phyloP scores from a whole-genome alignment of 148 eudicot species.

The Talinum fruticosum region DNA sequence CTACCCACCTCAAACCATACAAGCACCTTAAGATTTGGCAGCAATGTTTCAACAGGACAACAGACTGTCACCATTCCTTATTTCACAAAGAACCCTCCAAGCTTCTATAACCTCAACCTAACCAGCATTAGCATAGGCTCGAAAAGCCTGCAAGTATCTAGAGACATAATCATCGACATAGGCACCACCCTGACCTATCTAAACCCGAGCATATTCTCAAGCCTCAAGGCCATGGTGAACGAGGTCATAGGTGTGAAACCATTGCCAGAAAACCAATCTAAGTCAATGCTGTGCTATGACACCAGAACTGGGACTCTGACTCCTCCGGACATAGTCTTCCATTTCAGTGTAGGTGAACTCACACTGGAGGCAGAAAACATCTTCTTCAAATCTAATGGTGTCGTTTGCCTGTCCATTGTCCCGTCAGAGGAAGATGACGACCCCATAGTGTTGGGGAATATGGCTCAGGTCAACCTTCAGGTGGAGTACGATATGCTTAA shows the following conservation, averaged over 20 bases:
- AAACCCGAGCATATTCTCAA: conserved; percentile 21
- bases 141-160: conserved; percentile 2
- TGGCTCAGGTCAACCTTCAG: conserved; percentile 37
- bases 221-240: conserved; percentile 23
- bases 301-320: not conserved
- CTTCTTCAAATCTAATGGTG: conserved; percentile 7
- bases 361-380: conserved; percentile 14
- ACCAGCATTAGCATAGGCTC: conserved; percentile 28
- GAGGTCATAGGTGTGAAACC: conserved; percentile 21
- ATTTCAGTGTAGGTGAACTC: conserved; percentile 32
- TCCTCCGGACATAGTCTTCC: conserved; percentile 31
- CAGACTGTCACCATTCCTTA: conserved; percentile 24
- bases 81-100: not conserved
- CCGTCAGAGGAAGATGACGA: conserved; percentile 7
- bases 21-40: conserved; percentile 38
- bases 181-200: conserved; percentile 37
- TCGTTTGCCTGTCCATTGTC: conserved; percentile 30
- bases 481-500: conserved; percentile 26
- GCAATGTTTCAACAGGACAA: not conserved
- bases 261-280: conserved; percentile 8
- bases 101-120: conserved; percentile 32
- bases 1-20: not conserved
- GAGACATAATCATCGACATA: conserved; percentile 36
- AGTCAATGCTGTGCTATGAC: conserved; percentile 30
- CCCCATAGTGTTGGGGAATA: conserved; percentile 31